Evolutionary conservation across 2,329 filamentous ascomycete species (phyloP).

Genomic region (Epichloe baconii): DNA sequence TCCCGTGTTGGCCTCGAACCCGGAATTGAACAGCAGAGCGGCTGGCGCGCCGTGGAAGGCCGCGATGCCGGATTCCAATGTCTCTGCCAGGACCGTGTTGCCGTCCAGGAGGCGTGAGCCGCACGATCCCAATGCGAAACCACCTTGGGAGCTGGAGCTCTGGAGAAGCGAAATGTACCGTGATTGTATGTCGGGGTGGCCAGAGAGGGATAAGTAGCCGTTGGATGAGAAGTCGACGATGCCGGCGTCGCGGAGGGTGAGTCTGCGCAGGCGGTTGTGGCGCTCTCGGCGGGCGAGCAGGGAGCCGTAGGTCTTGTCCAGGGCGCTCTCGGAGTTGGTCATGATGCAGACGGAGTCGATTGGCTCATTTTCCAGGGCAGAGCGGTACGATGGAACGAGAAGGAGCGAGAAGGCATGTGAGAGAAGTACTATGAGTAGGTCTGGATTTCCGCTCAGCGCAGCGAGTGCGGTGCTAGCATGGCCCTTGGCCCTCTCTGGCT

Average conservation of each 20-base stretch:
- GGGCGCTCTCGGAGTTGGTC: not conserved
- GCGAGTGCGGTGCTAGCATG: no score
- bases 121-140: slow-evolving; percentile 30
- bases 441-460: no score
- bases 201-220: slow-evolving; percentile 65
- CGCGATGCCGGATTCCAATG: slow-evolving; percentile 33
- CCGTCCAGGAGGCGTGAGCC: slow-evolving; percentile 42
- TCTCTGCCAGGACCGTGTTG: slow-evolving; percentile 31
- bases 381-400: not conserved
- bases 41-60: slow-evolving; percentile 31
- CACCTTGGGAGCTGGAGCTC: not conserved
- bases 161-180: slow-evolving; percentile 42
- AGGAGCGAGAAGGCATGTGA: no score
- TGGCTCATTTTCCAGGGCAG: not conserved
- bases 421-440: no score
- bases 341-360: slow-evolving; percentile 1
- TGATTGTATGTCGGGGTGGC: slow-evolving; percentile 36
- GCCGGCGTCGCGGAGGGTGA: slow-evolving; percentile 47
- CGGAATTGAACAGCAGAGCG: slow-evolving; percentile 42
- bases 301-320: slow-evolving; percentile 17
- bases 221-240: slow-evolving; percentile 70
- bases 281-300: slow-evolving; percentile 17
- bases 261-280: slow-evolving; percentile 27
- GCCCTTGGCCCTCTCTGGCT: no score
- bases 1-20: slow-evolving; percentile 53